These are phyloP conservation scores for Leucoagaricus sp. DNA, from an alignment of 1,284 basidiomycete species.

Conservation along the genomic window DNA sequence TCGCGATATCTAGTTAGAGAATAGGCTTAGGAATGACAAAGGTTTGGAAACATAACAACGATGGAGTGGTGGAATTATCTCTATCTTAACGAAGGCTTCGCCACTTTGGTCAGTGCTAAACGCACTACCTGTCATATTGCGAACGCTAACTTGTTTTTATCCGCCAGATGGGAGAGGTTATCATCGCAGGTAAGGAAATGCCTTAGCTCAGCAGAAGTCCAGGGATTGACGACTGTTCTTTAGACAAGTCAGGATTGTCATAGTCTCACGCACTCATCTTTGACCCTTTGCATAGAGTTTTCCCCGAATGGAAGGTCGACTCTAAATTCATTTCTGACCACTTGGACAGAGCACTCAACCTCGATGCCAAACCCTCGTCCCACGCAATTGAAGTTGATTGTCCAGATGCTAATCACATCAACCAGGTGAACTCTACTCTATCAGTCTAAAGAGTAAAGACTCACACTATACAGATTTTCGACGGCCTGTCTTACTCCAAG, in stretches of 20 bases:
- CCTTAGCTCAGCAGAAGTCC: constrained; percentile 11
- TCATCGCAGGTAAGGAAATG: constrained; percentile 69
- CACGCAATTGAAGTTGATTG: constrained; percentile 96
- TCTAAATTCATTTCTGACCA: constrained; percentile 69
- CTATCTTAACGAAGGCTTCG: constrained; percentile 89
- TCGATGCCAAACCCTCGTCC: constrained; percentile 90
- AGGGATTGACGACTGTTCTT: constrained; percentile 15
- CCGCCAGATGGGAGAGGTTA: constrained; percentile 86
- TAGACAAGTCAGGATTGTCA: constrained; percentile 46
- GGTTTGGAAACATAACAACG: constrained; percentile 91
- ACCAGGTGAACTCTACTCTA: constrained; percentile 73
- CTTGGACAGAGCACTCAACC: constrained; percentile 66
- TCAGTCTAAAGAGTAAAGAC: no score
- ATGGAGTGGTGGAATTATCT: constrained; percentile 96
- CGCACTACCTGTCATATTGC: not conserved
- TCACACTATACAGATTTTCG: constrained; percentile 67
- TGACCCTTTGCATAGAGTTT: constrained; percentile 47
- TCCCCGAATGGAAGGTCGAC: constrained; percentile 78
- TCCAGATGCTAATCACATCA: constrained; percentile 85
- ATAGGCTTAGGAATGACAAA: constrained; percentile 22
- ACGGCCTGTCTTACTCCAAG: constrained; percentile 84
- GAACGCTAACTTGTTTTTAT: constrained; percentile 6
- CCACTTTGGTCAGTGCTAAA: constrained; percentile 60
- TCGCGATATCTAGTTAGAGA: not conserved
- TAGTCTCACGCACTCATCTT: not conserved